These are phyloP conservation scores for Astrothelium macrocarpum DNA, from an alignment of 495 filamentous ascomycete genomes.

Conservation along the genomic window DNA sequence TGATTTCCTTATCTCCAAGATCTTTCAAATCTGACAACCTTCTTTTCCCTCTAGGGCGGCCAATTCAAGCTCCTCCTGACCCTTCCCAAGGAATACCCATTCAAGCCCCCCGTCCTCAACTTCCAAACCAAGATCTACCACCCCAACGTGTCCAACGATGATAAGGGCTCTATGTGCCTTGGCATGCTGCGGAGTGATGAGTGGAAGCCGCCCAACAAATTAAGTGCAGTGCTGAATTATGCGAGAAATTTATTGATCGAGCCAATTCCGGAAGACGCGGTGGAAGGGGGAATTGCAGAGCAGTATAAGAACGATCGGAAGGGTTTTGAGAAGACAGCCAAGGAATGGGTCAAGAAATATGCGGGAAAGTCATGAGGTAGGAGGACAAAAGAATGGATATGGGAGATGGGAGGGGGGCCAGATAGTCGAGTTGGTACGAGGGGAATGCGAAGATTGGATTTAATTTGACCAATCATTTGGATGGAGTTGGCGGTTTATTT, in stretches of 20 bases:
- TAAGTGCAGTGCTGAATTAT: slow-evolving; percentile 68
- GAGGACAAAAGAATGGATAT: neutral
- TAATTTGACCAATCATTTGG: neutral
- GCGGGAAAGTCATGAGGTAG: slow-evolving; percentile 38
- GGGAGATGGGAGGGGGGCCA: neutral
- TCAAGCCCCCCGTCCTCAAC: slow-evolving; percentile 77
- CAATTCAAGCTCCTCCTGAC: slow-evolving; percentile 65
- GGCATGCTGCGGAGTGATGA: slow-evolving; percentile 77
- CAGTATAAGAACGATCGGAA: slow-evolving; percentile 64
- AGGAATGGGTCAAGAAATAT: slow-evolving; percentile 72
- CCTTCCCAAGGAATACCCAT: slow-evolving; percentile 83
- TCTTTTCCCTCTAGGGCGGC: slow-evolving; percentile 50
- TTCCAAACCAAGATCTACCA: slow-evolving; percentile 97
- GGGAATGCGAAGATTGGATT: neutral
- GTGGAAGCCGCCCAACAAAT: slow-evolving; percentile 86
- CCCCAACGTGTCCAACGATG: slow-evolving; percentile 94
- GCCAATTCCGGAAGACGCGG: slow-evolving; percentile 89
- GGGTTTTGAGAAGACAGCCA: slow-evolving; percentile 75
- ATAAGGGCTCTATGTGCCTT: slow-evolving; percentile 84
- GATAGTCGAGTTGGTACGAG: neutral
- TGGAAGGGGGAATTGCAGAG: slow-evolving; percentile 79
- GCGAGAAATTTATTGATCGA: slow-evolving; percentile 68
- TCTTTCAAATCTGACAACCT: slow-evolving; percentile 12
- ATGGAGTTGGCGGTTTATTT: neutral
- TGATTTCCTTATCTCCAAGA: neutral